Percentiles rank a stretch among this genome's conserved stretches.
Conservation (phyloP, 306 rosid species). For the Begonia fuchsioides region DNA sequence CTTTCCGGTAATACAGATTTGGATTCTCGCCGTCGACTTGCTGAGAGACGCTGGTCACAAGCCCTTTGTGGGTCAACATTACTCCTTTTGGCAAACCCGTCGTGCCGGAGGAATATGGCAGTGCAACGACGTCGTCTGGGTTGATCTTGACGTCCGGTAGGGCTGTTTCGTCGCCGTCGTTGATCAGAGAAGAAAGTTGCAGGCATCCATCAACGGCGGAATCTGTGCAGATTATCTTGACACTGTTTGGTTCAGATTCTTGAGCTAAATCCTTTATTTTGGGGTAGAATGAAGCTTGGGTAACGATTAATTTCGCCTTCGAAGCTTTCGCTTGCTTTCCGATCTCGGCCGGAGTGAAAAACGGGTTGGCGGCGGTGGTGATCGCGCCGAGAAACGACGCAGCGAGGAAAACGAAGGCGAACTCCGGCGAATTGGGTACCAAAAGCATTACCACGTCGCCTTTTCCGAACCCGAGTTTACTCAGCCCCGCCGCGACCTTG, state of each 20-base stretch:
- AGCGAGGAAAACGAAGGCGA: constrained; percentile 39
- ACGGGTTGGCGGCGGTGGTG: constrained; percentile 34
- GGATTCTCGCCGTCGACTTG: too few species aligned
- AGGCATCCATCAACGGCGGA: constrained; percentile 10
- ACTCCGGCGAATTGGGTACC: constrained; percentile 64
- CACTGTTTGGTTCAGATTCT: neutral
- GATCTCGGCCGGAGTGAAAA: constrained; percentile 38
- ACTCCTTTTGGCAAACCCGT: constrained; percentile 18
- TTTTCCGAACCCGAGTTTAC: constrained; percentile 27
- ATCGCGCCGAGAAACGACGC: constrained; percentile 46
- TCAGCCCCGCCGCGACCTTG: constrained; percentile 28
- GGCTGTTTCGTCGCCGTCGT: constrained; percentile 11
- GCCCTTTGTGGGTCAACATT: too few species aligned
- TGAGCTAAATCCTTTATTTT: constrained; percentile 32
- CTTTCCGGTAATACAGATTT: too few species aligned
- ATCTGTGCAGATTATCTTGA: constrained; percentile 29
- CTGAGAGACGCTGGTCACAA: too few species aligned
- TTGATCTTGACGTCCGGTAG: constrained; percentile 7
- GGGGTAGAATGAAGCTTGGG: constrained; percentile 28
- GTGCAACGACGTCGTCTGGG: constrained; percentile 57
- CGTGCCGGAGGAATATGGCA: constrained; percentile 68
- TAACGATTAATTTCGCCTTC: constrained; percentile 27
- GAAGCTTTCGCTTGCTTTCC: constrained; percentile 57
- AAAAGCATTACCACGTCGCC: constrained; percentile 50
- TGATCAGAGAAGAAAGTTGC: constrained; percentile 24